Percentiles rank a stretch among this genome's conserved stretches.
Conservation (phyloP, 176 grass and related monocot species). For the Carex myosuroides region DNA sequence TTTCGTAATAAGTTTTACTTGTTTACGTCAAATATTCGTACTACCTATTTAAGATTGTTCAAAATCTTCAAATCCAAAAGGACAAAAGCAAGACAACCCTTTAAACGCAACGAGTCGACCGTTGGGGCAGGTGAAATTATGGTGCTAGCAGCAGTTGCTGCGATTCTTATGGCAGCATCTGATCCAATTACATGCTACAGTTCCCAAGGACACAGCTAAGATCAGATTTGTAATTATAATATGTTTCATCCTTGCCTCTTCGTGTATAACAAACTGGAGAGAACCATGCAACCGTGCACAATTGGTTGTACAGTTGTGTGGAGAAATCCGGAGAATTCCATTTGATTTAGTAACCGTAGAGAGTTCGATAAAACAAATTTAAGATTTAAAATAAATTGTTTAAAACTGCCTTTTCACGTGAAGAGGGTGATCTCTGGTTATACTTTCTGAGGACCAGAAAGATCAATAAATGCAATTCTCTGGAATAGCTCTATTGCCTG, state of each 20-base stretch:
- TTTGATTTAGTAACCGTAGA: not conserved
- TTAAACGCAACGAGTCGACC: not conserved
- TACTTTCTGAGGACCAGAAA: not conserved
- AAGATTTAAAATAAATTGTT: slow-evolving; percentile 14
- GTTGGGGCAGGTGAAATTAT: not conserved
- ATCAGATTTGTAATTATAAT: not conserved
- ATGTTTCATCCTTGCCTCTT: not conserved
- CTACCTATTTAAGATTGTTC: not conserved
- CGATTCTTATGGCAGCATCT: not conserved
- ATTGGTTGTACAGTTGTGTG: not conserved
- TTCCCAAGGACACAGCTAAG: not conserved
- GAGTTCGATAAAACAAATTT: not conserved
- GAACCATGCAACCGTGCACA: not conserved
- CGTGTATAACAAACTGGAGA: not conserved
- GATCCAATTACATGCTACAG: not conserved
- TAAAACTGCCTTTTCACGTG: slow-evolving; percentile 7
- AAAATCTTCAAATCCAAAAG: not conserved
- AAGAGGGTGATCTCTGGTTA: not conserved
- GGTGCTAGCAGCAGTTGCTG: not conserved
- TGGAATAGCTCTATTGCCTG: not conserved
- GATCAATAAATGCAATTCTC: slow-evolving; percentile 17
- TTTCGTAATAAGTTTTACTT: no score
- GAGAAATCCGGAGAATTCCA: not conserved
- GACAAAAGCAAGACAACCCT: not conserved
- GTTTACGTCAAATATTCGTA: no score